Evolutionary conservation across 2,329 filamentous ascomycete genomes (phyloP).

Genomic region (Fusarium verrucosum): DNA sequence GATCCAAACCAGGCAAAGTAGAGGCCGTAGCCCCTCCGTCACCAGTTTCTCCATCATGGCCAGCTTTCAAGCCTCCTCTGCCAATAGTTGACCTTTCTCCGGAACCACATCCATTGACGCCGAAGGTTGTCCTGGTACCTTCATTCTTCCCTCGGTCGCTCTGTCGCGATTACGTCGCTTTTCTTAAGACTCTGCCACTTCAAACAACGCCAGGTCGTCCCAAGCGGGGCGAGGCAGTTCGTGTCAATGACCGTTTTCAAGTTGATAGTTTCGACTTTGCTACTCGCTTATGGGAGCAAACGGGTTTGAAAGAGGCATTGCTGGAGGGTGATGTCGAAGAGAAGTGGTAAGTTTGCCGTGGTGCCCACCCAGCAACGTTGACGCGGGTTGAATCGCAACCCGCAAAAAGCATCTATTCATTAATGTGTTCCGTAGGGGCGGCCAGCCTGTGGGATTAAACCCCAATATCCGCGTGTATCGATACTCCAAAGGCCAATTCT

Average conservation of each 20-base stretch:
- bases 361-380: conserved; percentile 7
- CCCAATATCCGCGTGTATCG: conserved; percentile 90
- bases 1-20: conserved; percentile 40
- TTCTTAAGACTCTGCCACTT: conserved; percentile 74
- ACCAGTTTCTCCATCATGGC: conserved; percentile 66
- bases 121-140: conserved; percentile 76
- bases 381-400: background rate
- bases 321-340: conserved; percentile 51
- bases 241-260: conserved; percentile 91
- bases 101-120: conserved; percentile 58
- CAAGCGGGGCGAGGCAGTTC: conserved; percentile 80
- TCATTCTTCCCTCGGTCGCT: conserved; percentile 79
- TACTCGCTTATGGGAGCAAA: conserved; percentile 77
- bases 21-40: conserved; percentile 41
- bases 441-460: conserved; percentile 83
- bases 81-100: conserved; percentile 71
- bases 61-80: conserved; percentile 73
- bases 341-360: conserved; percentile 58
- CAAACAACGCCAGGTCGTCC: conserved; percentile 81
- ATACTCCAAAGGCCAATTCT: conserved; percentile 87
- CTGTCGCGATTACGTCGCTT: conserved; percentile 79
- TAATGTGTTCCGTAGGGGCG: conserved; percentile 70
- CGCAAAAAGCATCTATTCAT: conserved; percentile 17
- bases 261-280: conserved; percentile 80
- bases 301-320: conserved; percentile 73